Percentiles rank a stretch among this genome's conserved stretches.
Evolutionary conservation across 2,329 filamentous ascomycete genomes (phyloP).

Genomic region (Penicillium sclerotigenum): DNA sequence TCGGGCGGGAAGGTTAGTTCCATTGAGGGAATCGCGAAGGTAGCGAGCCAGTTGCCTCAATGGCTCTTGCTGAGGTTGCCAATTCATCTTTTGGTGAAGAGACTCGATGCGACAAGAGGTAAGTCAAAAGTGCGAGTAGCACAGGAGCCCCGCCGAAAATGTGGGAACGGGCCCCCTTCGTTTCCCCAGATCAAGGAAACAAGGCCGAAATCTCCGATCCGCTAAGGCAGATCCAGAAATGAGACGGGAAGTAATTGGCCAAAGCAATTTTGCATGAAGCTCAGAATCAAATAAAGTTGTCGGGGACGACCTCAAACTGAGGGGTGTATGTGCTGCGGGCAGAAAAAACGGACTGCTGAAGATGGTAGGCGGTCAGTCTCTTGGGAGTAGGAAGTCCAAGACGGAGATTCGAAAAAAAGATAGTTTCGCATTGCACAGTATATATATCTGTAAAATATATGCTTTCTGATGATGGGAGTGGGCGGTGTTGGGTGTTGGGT

Average conservation of each 20-base stretch:
- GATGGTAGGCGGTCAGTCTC: background rate
- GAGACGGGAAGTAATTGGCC: conserved; percentile 1
- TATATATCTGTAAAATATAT: background rate
- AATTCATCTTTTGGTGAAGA: conserved; percentile 63
- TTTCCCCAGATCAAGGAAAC: conserved; percentile 15
- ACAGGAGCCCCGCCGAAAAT: conserved; percentile 28
- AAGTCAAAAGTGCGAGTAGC: conserved; percentile 24
- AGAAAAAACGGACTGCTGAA: conserved; percentile 7
- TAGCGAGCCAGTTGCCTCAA: conserved; percentile 84
- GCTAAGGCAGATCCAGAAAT: conserved; percentile 2
- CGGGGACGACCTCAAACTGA: conserved; percentile 2
- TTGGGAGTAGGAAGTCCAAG: background rate
- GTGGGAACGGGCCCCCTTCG: conserved; percentile 25
- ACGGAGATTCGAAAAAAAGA: background rate
- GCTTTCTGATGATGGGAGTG: background rate
- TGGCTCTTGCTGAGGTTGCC: conserved; percentile 86
- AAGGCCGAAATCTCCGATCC: conserved; percentile 5
- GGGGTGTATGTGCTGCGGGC: conserved; percentile 6
- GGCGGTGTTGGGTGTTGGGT: background rate
- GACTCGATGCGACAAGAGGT: conserved; percentile 18
- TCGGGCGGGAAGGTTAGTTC: conserved; percentile 70
- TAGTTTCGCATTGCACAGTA: background rate
- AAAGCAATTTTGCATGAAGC: background rate
- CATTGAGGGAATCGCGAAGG: conserved; percentile 87
- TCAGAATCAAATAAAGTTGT: background rate